Evolutionary conservation across 106 monocot genomes (phyloP), one percentile per base, ranked within the genome.

Genomic region (Triglochin maritima): DNA sequence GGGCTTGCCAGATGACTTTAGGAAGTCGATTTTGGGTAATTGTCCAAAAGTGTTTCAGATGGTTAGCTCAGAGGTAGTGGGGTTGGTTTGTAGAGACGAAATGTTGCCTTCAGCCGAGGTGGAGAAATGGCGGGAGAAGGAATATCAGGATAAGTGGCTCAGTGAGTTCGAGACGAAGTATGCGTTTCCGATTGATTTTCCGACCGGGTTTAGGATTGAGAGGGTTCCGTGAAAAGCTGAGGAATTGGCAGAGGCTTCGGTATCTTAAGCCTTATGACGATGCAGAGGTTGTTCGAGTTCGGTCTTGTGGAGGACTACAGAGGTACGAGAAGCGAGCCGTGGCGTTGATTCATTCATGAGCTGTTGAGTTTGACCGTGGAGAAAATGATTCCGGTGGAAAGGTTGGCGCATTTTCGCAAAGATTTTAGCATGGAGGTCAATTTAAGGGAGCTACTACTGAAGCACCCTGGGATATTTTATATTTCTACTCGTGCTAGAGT

Each of bases 391-490:
- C 71, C 72, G 29, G 71, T 89, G 48, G 93, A 93, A 57, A 66
- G 83, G 62, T 62, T 93, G 44, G 62, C 93, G 7, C 93, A 93
- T 52, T 93, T 89, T 57, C 71, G 88, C 51, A 88, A 72, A 60
- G 83, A 82, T 76, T 76, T 86, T 29, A 66, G 60, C 41, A 81
- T 93, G 81, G 78, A 82, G 58, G 72, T 84, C 50, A 93, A 89
- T 72, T 47, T 89, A 46, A 66, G 93, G 50, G 88, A 93, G 67
- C 71, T 93, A 41, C 60, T 93, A 47, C 80, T 93, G 9, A 80
- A 86, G 44, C 86, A 89, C 59, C 93, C 88, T 7, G 93, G 93
- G 13, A 89, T 93, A 12, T 93, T 89, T 46, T 93, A 89, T 65
- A 72, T 93, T 45, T 93, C 88, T n/a, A 89, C 86, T 2, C 88